A percentile compares a stretch with the other conserved stretches of the same genome.
phyloP scores from a whole-genome alignment of 495 filamentous ascomycete species.

The Penicillium soppii region DNA sequence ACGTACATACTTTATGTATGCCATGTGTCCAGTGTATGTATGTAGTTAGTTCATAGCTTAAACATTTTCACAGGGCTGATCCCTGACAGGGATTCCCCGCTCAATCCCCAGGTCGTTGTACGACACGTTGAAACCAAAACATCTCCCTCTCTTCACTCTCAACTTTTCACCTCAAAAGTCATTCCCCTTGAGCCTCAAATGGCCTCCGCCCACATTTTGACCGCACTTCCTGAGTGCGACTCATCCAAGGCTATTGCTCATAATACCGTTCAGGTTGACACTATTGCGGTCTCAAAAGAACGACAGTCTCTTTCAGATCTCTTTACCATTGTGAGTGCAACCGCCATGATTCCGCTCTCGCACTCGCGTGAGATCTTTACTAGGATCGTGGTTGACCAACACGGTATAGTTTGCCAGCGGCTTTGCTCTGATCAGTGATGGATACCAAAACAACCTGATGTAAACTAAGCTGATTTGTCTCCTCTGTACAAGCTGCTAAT shows the following conservation, averaged over 20 bases:
- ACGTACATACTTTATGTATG: too few species aligned
- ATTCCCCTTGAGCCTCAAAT: too few species aligned
- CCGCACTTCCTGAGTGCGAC: neutral
- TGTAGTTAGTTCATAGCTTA: too few species aligned
- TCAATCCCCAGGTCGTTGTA: neutral
- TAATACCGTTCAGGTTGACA: neutral
- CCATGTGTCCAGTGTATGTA: too few species aligned
- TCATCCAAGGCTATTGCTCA: neutral
- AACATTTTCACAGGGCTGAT: neutral
- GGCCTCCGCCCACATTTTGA: neutral
- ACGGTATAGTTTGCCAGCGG: constrained; percentile 44
- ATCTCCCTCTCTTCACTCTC: neutral
- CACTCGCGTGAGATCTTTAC: too few species aligned
- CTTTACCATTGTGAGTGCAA: constrained; percentile 43
- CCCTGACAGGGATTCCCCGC: neutral
- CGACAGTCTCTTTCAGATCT: constrained; percentile 44
- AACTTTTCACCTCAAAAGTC: neutral
- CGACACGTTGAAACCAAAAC: neutral
- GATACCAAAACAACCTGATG: constrained; percentile 56
- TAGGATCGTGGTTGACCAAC: neutral
- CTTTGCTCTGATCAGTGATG: constrained; percentile 53
- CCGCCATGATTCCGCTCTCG: neutral
- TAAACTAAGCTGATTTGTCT: constrained; percentile 1
- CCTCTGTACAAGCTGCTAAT: too few species aligned
- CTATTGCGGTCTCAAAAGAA: constrained; percentile 29